phyloP scores from a whole-genome alignment of 176 grass and related monocot genomes.

The Eragrostis nindensis region DNA sequence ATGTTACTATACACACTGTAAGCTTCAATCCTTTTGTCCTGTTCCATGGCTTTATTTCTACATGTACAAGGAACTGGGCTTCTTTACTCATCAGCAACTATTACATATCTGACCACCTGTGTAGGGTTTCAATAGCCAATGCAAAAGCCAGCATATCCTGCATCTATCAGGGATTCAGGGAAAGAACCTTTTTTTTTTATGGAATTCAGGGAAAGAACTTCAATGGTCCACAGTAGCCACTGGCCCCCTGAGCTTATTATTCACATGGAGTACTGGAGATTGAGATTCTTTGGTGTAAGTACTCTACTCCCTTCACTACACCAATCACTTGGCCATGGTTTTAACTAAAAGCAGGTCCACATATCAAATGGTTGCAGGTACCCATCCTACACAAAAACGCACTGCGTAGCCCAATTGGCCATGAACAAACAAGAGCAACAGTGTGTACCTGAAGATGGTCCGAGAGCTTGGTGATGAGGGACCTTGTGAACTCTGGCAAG shows the following conservation, averaged over 20 bases:
- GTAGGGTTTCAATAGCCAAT: not conserved
- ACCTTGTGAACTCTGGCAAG: constrained; percentile 48
- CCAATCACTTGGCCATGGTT: not conserved
- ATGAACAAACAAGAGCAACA: not conserved
- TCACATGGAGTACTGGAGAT: not conserved
- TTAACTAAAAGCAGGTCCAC: not conserved
- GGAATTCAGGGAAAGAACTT: not conserved
- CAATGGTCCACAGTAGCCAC: constrained; percentile 5
- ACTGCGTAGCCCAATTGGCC: not conserved
- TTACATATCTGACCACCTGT: not conserved
- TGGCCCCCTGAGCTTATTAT: not conserved
- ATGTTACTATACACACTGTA: not conserved
- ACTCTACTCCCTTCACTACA: not conserved
- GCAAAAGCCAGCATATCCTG: not conserved
- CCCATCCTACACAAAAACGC: not conserved
- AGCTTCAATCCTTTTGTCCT: not conserved
- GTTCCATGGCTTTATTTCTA: not conserved
- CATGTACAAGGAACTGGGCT: not conserved
- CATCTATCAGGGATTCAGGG: not conserved
- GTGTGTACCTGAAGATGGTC: constrained; percentile 53
- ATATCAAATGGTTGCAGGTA: not conserved
- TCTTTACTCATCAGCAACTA: not conserved
- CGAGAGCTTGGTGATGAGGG: constrained; percentile 45
- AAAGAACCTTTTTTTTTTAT: too few relatives aligned
- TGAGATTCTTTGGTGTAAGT: not conserved